Percentiles rank a stretch among this genome's conserved stretches.
Evolutionary conservation across 495 filamentous ascomycete species (phyloP).

Genomic region (Aspergillus coremiiformis): DNA sequence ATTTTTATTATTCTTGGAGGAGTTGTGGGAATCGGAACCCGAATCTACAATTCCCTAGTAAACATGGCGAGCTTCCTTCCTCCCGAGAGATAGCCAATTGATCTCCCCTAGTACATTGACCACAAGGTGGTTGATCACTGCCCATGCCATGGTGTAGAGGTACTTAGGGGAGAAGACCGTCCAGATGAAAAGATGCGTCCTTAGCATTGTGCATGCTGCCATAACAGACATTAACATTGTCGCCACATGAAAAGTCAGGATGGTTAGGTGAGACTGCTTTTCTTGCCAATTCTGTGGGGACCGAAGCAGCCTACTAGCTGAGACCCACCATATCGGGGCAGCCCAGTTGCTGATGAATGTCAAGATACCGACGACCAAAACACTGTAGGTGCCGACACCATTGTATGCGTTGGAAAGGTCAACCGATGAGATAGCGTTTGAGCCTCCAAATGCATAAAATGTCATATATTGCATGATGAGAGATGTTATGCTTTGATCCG

Average conservation of each 20-base stretch:
- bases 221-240: constrained; percentile 63
- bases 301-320: constrained; percentile 50
- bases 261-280: constrained; percentile 40
- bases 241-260: constrained; percentile 61
- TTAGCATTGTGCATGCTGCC: constrained; percentile 74
- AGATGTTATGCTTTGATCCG: constrained; percentile 55
- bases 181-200: constrained; percentile 96
- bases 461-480: constrained; percentile 63
- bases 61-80: not conserved
- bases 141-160: constrained; percentile 85
- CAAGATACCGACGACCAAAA: constrained; percentile 62
- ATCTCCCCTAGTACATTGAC: constrained; percentile 42
- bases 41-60: not conserved
- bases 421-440: constrained; percentile 86
- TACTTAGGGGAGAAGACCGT: constrained; percentile 98
- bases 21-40: not conserved
- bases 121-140: constrained; percentile 65
- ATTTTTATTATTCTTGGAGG: not conserved
- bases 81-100: not conserved
- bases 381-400: constrained; percentile 62
- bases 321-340: constrained; percentile 80
- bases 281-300: constrained; percentile 15
- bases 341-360: constrained; percentile 90
- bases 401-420: constrained; percentile 82
- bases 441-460: constrained; percentile 88